Percentiles rank a stretch among this genome's conserved stretches.
These are phyloP conservation scores for Leccinum aurantiacum DNA, from an alignment of 768 basidiomycete species.

Conservation along the genomic window DNA sequence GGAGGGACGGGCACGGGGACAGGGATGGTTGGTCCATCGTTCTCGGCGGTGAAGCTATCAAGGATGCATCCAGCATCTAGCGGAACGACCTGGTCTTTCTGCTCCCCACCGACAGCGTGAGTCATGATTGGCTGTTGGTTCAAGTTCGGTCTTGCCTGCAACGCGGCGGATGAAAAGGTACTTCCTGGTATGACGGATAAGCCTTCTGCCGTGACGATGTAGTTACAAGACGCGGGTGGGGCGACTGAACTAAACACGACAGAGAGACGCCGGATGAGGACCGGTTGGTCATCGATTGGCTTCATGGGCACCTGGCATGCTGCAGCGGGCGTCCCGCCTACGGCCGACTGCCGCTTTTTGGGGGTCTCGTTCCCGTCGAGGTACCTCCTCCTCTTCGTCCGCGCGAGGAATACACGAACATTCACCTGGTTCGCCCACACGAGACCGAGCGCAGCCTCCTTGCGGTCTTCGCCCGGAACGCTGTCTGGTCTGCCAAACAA, in stretches of 20 bases:
- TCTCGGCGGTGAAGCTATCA: conserved; percentile 23
- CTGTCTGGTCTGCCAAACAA: conserved; percentile 73
- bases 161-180: conserved; percentile 8
- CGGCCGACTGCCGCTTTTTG: conserved; percentile 27
- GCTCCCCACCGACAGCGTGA: conserved; percentile 1
- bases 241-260: conserved; percentile 75
- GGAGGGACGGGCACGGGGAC: too few species aligned
- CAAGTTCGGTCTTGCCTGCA: neutral
- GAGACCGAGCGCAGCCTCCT: conserved; percentile 84
- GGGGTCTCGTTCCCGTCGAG: conserved; percentile 38
- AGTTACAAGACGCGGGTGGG: conserved; percentile 65
- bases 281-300: conserved; percentile 41
- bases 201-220: conserved; percentile 65
- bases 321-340: neutral
- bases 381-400: conserved; percentile 50
- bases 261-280: conserved; percentile 67
- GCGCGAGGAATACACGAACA: too few species aligned
- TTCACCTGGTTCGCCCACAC: conserved; percentile 56
- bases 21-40: neutral
- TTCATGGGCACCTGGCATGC: conserved; percentile 2
- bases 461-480: conserved; percentile 55
- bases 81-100: conserved; percentile 31
- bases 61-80: conserved; percentile 37
- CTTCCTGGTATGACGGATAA: conserved; percentile 39
- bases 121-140: conserved; percentile 12